These are phyloP conservation scores for Melampsora medusae DNA, from an alignment of 1,284 basidiomycete genomes.

Conservation along the genomic window DNA sequence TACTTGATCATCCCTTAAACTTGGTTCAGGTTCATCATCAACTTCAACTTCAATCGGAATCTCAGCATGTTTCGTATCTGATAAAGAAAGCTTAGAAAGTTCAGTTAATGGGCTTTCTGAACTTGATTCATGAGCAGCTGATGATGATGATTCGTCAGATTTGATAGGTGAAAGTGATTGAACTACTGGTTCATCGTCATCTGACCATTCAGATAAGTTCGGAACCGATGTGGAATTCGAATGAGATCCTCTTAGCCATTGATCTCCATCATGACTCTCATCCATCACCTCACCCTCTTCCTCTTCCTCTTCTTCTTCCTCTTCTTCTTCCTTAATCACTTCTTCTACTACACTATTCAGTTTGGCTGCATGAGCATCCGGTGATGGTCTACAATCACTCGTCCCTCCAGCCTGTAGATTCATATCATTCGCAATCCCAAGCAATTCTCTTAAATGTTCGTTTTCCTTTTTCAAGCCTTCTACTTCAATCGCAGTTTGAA, in stretches of 20 bases:
- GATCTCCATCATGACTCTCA: not conserved
- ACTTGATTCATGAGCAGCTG: not conserved
- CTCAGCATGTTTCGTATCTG: not conserved
- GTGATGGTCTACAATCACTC: too few species aligned
- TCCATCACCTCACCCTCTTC: not conserved
- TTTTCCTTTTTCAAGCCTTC: conserved; percentile 76
- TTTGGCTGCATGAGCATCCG: conserved; percentile 5
- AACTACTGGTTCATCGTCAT: not conserved
- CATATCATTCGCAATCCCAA: conserved; percentile 62
- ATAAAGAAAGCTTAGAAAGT: not conserved
- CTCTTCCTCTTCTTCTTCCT: conserved; percentile 11
- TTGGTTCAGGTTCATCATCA: too few species aligned
- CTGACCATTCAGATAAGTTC: not conserved
- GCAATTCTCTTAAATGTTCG: conserved; percentile 66
- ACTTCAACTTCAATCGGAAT: too few species aligned
- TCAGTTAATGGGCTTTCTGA: not conserved
- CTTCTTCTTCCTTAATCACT: conserved; percentile 33
- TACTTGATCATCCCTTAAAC: too few species aligned
- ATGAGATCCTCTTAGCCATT: not conserved
- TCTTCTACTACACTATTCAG: conserved; percentile 12
- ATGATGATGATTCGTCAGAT: not conserved
- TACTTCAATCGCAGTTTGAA: conserved; percentile 80
- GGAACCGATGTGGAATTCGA: not conserved
- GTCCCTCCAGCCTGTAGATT: not conserved
- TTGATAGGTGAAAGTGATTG: not conserved